Percentiles rank a stretch among this genome's conserved stretches.
Evolutionary conservation across 768 basidiomycete species (phyloP).

Genomic region (Boletus sensibilis): DNA sequence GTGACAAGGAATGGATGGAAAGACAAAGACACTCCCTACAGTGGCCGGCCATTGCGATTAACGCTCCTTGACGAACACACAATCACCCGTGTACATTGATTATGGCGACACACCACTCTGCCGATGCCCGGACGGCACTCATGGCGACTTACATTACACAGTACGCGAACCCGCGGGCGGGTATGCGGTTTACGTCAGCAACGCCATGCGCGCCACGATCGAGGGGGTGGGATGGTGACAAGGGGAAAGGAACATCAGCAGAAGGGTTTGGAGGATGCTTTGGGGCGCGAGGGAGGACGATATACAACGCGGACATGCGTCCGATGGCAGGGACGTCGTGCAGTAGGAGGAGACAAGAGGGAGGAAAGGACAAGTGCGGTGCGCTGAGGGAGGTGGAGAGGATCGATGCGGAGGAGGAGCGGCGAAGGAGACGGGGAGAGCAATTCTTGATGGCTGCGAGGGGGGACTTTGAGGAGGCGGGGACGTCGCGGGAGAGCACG

Average conservation of each 20-base stretch:
- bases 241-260: neutral
- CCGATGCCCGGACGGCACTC: conserved; percentile 37
- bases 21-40: neutral
- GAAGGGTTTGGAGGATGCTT: neutral
- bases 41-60: neutral
- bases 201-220: neutral
- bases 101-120: conserved; percentile 28
- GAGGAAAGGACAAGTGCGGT: neutral
- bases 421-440: neutral
- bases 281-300: conserved; percentile 27
- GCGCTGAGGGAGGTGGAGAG: conserved; percentile 9
- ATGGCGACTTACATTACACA: conserved; percentile 30
- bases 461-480: neutral
- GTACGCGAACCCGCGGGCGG: conserved; percentile 19
- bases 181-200: neutral
- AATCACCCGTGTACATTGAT: neutral
- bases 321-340: neutral
- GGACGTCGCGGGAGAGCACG: neutral
- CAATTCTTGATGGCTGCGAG: conserved; percentile 9
- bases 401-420: conserved; percentile 27
- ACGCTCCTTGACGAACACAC: neutral
- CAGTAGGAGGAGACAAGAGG: neutral
- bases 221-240: neutral
- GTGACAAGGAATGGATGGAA: neutral
- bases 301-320: conserved; percentile 21